Evolutionary conservation across 371 early-diverging fungal species (phyloP).

Genomic region (Thermomucor indicae-seudaticae): DNA sequence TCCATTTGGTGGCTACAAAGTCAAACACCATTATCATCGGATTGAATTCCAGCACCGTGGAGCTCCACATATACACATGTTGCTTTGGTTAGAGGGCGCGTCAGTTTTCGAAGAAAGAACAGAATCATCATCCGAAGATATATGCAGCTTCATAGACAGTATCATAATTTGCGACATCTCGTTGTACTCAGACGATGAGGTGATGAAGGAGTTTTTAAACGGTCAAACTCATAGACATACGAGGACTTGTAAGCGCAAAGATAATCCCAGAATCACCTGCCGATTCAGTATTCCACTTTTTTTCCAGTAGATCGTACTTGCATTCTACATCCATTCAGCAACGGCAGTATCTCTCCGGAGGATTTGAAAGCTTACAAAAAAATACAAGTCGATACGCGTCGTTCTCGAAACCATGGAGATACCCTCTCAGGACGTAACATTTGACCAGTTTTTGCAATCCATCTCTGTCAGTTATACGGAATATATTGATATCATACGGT

Average conservation of each 20-base stretch:
- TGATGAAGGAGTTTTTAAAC: neutral
- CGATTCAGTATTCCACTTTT: neutral
- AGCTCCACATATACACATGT: neutral
- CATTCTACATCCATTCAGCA: no score
- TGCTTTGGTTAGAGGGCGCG: neutral
- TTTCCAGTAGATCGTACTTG: no score
- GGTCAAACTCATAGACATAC: neutral
- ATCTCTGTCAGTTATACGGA: no score
- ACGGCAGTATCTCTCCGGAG: no score
- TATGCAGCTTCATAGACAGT: neutral
- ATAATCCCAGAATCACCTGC: neutral
- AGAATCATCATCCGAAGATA: neutral
- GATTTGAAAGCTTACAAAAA: no score
- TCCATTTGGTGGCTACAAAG: neutral
- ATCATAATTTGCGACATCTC: neutral
- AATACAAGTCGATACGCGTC: no score
- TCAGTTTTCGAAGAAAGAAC: neutral
- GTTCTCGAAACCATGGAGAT: no score
- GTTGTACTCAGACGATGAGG: neutral
- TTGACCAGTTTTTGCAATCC: no score
- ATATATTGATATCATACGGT: no score
- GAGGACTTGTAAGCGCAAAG: neutral
- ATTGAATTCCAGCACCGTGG: conserved; percentile 7
- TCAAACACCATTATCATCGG: neutral
- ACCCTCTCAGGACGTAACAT: no score